Conservation (phyloP, 371 early-diverging fungal genomes). For the Mucor racemosus region DNA sequence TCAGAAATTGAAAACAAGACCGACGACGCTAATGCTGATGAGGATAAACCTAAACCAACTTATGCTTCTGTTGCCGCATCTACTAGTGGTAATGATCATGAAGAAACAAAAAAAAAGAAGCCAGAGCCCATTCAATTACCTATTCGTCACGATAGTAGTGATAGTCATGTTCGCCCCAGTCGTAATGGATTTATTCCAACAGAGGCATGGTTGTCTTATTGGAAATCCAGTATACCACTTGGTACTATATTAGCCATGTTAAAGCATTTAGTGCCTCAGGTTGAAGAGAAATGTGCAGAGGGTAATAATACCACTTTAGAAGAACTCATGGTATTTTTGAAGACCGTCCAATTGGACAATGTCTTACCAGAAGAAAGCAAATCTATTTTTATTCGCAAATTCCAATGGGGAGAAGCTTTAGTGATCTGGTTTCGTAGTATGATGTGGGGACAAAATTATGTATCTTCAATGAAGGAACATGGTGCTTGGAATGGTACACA, state of each 20-base stretch:
- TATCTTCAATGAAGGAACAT: slow-evolving; percentile 51
- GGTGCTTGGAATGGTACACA: slow-evolving; percentile 72
- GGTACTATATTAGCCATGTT: slow-evolving; percentile 63
- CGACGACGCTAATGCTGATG: not conserved
- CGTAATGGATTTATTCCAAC: slow-evolving; percentile 21
- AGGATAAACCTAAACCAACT: not conserved
- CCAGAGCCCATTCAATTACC: not conserved
- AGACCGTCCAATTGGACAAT: not conserved
- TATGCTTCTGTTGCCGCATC: not conserved
- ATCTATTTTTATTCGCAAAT: slow-evolving; percentile 47
- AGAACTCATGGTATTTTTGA: slow-evolving; percentile 17
- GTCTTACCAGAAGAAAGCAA: slow-evolving; percentile 8
- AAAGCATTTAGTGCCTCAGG: slow-evolving; percentile 63
- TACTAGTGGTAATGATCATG: not conserved
- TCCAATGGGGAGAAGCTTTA: slow-evolving; percentile 63
- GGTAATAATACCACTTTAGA: slow-evolving; percentile 12
- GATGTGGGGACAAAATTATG: slow-evolving; percentile 71
- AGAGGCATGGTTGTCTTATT: slow-evolving; percentile 40
- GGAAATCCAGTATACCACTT: slow-evolving; percentile 73
- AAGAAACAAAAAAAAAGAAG: not conserved
- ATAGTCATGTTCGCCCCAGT: not conserved
- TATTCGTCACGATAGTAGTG: not conserved
- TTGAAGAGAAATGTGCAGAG: slow-evolving; percentile 55
- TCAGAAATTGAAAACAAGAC: not conserved
- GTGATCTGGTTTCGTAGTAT: slow-evolving; percentile 72